These are phyloP conservation scores for Dacryopinax spathularia DNA, from an alignment of 768 basidiomycete species.

Conservation along the genomic window DNA sequence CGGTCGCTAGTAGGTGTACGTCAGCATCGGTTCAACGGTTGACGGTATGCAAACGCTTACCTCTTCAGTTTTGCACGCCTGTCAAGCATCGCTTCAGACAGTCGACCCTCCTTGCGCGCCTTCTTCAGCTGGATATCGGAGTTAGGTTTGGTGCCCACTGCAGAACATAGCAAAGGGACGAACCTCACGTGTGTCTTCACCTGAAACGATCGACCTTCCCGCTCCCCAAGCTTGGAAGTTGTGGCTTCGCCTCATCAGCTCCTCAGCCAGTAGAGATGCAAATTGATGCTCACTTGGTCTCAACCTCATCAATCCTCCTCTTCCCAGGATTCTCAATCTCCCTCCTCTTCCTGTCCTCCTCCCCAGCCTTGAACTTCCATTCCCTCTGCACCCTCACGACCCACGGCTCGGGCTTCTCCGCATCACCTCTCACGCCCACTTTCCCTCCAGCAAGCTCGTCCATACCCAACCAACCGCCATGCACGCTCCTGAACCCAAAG, in stretches of 20 bases:
- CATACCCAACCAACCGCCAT: slow-evolving; percentile 73
- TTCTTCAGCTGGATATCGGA: slow-evolving; percentile 46
- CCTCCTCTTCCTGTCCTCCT: slow-evolving; percentile 53
- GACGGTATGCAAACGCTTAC: slow-evolving; percentile 24
- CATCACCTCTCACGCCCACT: slow-evolving; percentile 66
- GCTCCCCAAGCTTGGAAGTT: slow-evolving; percentile 77
- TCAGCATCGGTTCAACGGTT: neutral
- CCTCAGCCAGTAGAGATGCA: neutral
- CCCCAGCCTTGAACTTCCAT: slow-evolving; percentile 69
- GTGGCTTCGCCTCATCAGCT: slow-evolving; percentile 30
- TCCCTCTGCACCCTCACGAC: slow-evolving; percentile 82
- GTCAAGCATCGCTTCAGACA: slow-evolving; percentile 67
- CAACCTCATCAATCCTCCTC: slow-evolving; percentile 50
- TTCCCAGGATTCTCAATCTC: slow-evolving; percentile 36
- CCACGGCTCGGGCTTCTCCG: slow-evolving; percentile 75
- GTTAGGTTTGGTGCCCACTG: neutral
- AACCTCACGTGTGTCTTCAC: slow-evolving; percentile 60
- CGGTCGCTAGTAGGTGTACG: slow-evolving; percentile 7
- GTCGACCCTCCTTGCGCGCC: slow-evolving; percentile 63
- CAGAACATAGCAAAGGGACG: slow-evolving; percentile 13
- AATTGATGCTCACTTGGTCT: slow-evolving; percentile 46
- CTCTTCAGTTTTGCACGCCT: slow-evolving; percentile 73
- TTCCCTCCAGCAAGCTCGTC: slow-evolving; percentile 79
- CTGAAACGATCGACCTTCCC: slow-evolving; percentile 54
- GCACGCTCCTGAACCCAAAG: slow-evolving; percentile 55